Evolutionary conservation across 495 filamentous ascomycete species (phyloP), one percentile per base, ranked within the genome.

Genomic region (Chaetomium fimeti): DNA sequence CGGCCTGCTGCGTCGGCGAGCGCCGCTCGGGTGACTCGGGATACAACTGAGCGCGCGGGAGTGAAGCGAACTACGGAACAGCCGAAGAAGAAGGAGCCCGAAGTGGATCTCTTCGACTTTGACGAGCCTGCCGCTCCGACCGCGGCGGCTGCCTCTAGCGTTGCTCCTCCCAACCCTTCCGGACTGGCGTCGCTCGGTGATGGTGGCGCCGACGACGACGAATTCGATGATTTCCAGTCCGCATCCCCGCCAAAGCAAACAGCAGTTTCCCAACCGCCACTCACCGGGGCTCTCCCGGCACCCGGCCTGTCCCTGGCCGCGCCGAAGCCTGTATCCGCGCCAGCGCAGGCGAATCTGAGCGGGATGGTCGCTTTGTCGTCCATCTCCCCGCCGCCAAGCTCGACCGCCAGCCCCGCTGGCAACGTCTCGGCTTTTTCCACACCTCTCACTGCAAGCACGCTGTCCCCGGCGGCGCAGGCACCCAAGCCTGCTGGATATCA

Each of bases 151-250:
- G 32, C 12, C 12, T 36, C 32, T 76, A 79, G 66, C 68, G 79
- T 70, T 80, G 77, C 71, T 9, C 73, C 77, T 20, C 72, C 77
- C 28, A 79, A 78, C 70, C 76, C 73, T 22, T 77, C 78, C 56
- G 85, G 81, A 24, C 77, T 89, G 60, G 85, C 82, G 45, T 80
- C 87, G 43, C 75, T 90, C 36, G 74, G 70, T 36, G 57, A 54
- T 24, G 68, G 64, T 42, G 63, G 71, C 51, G 73, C 77, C 36
- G 92, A 95, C 65, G 93, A 98, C 68, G 94, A 98, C 68, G 95
- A 98, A 57, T 98, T 98, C 68, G 94, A 98, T 72, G 95, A 98
- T 73, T 98, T 98, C 83, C 91, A 96, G 75, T 93, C 92, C n/a
- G 94, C 95, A 18, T 81, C 89, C 5, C 87, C 91, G 20, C 78